These are phyloP conservation scores for Tetrahymena elliotti DNA, from an alignment of 73 alveolate genomes.

Conservation along the genomic window DNA sequence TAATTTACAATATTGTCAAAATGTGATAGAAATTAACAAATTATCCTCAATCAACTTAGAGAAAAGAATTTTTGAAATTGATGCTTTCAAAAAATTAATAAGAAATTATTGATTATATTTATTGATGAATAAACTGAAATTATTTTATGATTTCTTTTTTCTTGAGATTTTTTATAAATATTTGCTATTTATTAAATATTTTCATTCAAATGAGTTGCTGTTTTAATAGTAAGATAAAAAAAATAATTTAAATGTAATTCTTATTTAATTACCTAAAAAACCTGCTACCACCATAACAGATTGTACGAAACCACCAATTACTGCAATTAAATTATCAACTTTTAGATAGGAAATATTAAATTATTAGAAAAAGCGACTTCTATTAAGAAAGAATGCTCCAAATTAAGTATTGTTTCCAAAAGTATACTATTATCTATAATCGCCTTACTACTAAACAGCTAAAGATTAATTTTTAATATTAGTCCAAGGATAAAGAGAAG, in stretches of 20 bases:
- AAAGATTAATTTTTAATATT: neutral
- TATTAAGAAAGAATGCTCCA: slow-evolving; percentile 14
- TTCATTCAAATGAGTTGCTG: too few relatives aligned
- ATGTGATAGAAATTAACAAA: too few relatives aligned
- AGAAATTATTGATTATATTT: too few relatives aligned
- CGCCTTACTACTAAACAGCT: slow-evolving; percentile 1
- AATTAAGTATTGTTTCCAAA: neutral
- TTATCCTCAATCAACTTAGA: too few relatives aligned
- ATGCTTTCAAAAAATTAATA: too few relatives aligned
- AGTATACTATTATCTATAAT: slow-evolving; percentile 10
- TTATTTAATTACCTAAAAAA: neutral
- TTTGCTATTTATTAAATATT: too few relatives aligned
- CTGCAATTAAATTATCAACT: slow-evolving; percentile 7
- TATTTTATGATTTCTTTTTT: too few relatives aligned
- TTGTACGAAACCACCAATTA: slow-evolving; percentile 24
- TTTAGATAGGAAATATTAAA: neutral
- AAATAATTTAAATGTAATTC: neutral
- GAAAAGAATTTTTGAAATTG: too few relatives aligned
- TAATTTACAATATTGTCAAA: too few relatives aligned
- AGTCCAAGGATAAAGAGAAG: neutral
- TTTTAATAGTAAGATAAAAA: too few relatives aligned
- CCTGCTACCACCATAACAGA: slow-evolving; percentile 11
- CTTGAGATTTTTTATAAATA: too few relatives aligned
- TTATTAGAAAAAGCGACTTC: slow-evolving; percentile 15
- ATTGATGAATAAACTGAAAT: too few relatives aligned